A percentile compares a stretch with the other conserved stretches of the same genome.
These are phyloP conservation scores for Colletotrichum camelliae DNA, from an alignment of 2,329 filamentous ascomycete species.

Conservation along the genomic window DNA sequence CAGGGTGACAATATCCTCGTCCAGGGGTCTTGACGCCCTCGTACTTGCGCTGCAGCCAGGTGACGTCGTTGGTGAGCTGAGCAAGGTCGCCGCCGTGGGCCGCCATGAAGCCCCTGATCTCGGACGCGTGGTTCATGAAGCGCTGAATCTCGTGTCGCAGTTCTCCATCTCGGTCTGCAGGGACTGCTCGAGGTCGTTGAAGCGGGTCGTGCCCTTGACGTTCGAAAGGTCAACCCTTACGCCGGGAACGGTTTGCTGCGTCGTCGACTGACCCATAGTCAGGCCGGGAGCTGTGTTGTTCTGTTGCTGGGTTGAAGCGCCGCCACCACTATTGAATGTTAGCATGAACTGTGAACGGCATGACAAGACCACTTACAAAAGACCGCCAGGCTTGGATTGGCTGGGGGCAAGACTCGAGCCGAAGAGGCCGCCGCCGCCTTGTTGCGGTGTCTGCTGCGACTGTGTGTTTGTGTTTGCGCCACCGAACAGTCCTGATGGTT, in stretches of 20 bases:
- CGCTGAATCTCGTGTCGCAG: slow-evolving; percentile 80
- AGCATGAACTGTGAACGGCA: neutral
- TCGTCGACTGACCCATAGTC: slow-evolving; percentile 56
- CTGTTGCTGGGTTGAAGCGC: slow-evolving; percentile 13
- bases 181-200: slow-evolving; percentile 85
- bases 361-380: slow-evolving; percentile 32
- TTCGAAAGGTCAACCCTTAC: slow-evolving; percentile 81
- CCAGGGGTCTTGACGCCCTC: slow-evolving; percentile 49
- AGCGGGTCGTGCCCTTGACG: slow-evolving; percentile 86
- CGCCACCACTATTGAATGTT: neutral
- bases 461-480: slow-evolving; percentile 24
- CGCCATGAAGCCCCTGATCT: slow-evolving; percentile 73
- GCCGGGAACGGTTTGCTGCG: slow-evolving; percentile 67
- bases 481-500: slow-evolving; percentile 34
- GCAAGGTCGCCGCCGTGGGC: slow-evolving; percentile 56
- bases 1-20: slow-evolving; percentile 67
- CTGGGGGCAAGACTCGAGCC: slow-evolving; percentile 36
- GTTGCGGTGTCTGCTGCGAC: slow-evolving; percentile 17
- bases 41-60: slow-evolving; percentile 56
- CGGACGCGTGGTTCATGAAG: slow-evolving; percentile 79
- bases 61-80: slow-evolving; percentile 51
- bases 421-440: slow-evolving; percentile 31
- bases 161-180: slow-evolving; percentile 79
- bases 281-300: slow-evolving; percentile 34
- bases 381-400: slow-evolving; percentile 22